Percentiles rank a stretch among this genome's conserved stretches.
Evolutionary conservation across 805 yeast genomes (phyloP).

Genomic region (Ogataea chonburiensis): DNA sequence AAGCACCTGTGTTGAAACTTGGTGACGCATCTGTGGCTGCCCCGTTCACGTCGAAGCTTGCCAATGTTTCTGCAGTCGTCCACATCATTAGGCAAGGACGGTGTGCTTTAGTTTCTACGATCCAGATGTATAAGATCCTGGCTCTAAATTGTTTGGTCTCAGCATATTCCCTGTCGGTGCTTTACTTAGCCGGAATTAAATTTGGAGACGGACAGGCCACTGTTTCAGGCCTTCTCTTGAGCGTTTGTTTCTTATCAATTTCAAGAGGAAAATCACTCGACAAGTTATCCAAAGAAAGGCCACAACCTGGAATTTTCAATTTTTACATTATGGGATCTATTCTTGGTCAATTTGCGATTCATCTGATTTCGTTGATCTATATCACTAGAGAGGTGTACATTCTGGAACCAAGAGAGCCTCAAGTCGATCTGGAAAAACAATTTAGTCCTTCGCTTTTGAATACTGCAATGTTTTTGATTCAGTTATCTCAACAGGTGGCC

Average conservation of each 20-base stretch:
- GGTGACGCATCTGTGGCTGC: constrained; percentile 99
- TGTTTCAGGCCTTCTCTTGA: constrained; percentile 85
- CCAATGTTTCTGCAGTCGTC: constrained; percentile 89
- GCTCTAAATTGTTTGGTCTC: constrained; percentile 96
- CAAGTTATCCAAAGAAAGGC: constrained; percentile 87
- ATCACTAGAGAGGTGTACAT: constrained; percentile 80
- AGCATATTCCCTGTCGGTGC: constrained; percentile 91
- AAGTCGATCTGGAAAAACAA: constrained; percentile 83
- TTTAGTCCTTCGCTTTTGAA: constrained; percentile 88
- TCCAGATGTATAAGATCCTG: constrained; percentile 97
- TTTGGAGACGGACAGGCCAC: constrained; percentile 99
- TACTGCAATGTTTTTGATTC: constrained; percentile 93
- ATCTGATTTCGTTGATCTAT: constrained; percentile 76
- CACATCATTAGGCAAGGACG: constrained; percentile 96
- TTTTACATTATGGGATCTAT: constrained; percentile 96
- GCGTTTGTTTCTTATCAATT: constrained; percentile 92
- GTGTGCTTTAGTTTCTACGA: constrained; percentile 94
- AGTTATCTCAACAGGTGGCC: constrained; percentile 93
- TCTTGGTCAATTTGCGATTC: constrained; percentile 93
- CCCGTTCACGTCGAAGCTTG: constrained; percentile 92
- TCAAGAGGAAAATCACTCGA: constrained; percentile 91
- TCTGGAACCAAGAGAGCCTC: constrained; percentile 90
- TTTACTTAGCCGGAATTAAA: constrained; percentile 95
- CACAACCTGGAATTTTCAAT: constrained; percentile 96
- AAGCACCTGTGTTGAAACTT: constrained; percentile 88